phyloP scores from a whole-genome alignment of 2,329 filamentous ascomycete genomes.

The Pyrenochaeta sp. region DNA sequence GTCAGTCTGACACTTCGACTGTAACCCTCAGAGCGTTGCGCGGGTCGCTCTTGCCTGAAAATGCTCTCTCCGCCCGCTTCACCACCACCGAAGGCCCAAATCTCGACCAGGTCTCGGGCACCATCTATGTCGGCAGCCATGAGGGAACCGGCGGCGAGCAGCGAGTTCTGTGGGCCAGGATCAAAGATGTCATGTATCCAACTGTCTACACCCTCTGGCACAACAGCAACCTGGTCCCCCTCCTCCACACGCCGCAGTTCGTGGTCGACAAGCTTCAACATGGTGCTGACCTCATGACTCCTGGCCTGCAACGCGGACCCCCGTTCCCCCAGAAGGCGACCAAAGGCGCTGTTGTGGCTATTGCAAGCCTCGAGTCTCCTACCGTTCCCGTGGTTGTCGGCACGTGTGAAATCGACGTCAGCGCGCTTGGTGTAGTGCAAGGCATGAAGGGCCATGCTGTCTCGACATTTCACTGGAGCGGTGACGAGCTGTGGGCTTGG shows the following conservation, averaged over 20 bases:
- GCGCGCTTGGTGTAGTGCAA: constrained; percentile 61
- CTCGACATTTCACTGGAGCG: constrained; percentile 70
- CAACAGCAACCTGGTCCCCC: constrained; percentile 65
- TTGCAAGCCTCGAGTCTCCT: constrained; percentile 66
- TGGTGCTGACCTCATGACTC: constrained; percentile 74
- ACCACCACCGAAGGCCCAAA: constrained; percentile 70
- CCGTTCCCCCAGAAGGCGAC: constrained; percentile 67
- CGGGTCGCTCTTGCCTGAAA: constrained; percentile 69
- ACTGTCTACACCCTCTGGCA: constrained; percentile 73
- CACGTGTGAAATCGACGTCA: constrained; percentile 69
- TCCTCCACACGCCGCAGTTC: constrained; percentile 69
- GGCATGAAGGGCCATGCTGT: constrained; percentile 71
- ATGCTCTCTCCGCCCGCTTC: constrained; percentile 68
- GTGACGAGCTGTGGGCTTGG: constrained; percentile 74
- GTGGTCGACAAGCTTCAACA: constrained; percentile 69
- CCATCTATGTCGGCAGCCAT: constrained; percentile 69
- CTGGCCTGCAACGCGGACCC: constrained; percentile 69
- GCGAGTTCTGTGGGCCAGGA: constrained; percentile 69
- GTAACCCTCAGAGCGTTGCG: constrained; percentile 60
- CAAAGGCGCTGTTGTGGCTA: constrained; percentile 68
- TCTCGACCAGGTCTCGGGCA: constrained; percentile 67
- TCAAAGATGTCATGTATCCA: constrained; percentile 64
- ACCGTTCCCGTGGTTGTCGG: constrained; percentile 71
- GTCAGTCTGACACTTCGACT: constrained; percentile 54
- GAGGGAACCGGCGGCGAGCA: constrained; percentile 60